These are phyloP conservation scores for Boechera stricta DNA, from an alignment of 345 rosid species.

Conservation along the genomic window DNA sequence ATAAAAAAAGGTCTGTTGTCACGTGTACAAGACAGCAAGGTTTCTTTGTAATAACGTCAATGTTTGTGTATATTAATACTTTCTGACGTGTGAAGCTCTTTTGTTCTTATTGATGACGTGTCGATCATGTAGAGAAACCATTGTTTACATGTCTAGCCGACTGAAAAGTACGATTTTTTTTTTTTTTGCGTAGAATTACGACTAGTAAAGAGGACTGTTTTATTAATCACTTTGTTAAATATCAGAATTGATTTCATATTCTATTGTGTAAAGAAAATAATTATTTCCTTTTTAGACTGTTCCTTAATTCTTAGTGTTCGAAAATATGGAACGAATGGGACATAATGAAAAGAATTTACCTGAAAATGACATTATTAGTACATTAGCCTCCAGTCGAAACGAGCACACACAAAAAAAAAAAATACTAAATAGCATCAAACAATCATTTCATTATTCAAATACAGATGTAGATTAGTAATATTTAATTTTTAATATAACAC, in stretches of 20 bases:
- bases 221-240: too few species aligned
- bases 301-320: neutral
- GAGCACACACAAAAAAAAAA: neutral
- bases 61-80: neutral
- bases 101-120: constrained; percentile 5
- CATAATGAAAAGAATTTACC: neutral
- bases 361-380: neutral
- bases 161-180: too few species aligned
- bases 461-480: neutral
- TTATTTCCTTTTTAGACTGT: neutral
- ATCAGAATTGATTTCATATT: too few species aligned
- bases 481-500: too few species aligned
- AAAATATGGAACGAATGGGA: neutral
- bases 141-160: too few species aligned
- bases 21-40: constrained; percentile 29
- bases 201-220: too few species aligned
- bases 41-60: neutral
- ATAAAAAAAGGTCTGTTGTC: neutral
- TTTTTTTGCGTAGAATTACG: too few species aligned
- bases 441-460: neutral
- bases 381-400: neutral
- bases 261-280: neutral
- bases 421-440: neutral
- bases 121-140: neutral
- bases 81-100: constrained; percentile 19